Base-by-base conservation (phyloP, 139 green algal genomes). In the Chlamydomonas sphaeroides region DNA sequence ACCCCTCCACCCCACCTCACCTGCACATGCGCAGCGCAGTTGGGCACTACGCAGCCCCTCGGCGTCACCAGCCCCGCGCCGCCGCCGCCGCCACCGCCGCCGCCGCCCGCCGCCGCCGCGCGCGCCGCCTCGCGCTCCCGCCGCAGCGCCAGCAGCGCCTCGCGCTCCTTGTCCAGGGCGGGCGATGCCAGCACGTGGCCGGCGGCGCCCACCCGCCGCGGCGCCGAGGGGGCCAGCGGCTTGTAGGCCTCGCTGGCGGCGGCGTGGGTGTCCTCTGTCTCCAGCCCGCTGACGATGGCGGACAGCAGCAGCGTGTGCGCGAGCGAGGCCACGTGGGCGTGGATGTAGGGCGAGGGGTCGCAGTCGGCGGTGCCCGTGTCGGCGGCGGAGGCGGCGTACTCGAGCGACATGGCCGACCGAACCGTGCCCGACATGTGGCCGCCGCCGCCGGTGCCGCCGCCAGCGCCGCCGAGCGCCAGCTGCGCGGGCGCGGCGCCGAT, bases 301-400 rank as follows among this genome's bases (percentile, higher is more conserved):
- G 51, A n/a, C 56, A 79, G 65, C n/a, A 79, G 39, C 30, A 79
- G 28, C 39, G 72, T 79, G 72, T 79, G 56, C 38, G 72, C 72
- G 56, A 68, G 38, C 33, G 72, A 79, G 14, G 72, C 59, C 11
- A 79, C 38, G 72, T 79, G 72, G 1, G 72, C 56, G 38, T 79
- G 72, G 21, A 79, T 56, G 25, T 7, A 38, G 3, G 28, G 36
- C 56, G 18, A 5, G 36, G 57, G 23, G 5, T 28, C 49, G 35
- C 71, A 78, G 36, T 78, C 71, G 1, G n/a, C n/a, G 17, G 25
- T 32, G 8, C 65, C 69, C 21, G 63, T 67, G 21, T 17, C 45
- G 4, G 17, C 33, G 1, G 14, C 32, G 5, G n/a, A 77, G 48
- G 0, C 20, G n/a, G 11, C 59, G 59, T n/a, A 38, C 5, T 67